Evolutionary conservation across 257 asterid genomes (phyloP).

Genomic region (Solanum etuberosum): DNA sequence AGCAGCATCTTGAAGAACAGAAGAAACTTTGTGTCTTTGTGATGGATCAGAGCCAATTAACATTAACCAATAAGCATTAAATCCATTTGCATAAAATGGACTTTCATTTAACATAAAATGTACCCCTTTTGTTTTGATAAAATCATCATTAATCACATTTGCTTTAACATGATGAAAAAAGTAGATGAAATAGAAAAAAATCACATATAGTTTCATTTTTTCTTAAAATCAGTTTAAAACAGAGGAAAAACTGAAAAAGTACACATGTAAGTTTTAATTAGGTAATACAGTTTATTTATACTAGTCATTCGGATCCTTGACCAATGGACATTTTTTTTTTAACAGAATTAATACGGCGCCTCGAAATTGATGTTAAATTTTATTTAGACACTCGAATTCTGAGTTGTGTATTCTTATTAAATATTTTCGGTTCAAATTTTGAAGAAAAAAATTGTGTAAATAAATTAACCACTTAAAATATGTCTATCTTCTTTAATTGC

Average conservation of each 20-base stretch:
- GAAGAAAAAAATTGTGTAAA: background rate
- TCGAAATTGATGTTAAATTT: background rate
- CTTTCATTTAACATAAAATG: slow-evolving; percentile 33
- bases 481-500: background rate
- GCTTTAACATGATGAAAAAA: slow-evolving; percentile 10
- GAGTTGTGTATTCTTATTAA: background rate
- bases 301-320: background rate
- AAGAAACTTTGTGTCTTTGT: slow-evolving; percentile 27
- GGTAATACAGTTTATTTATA: background rate
- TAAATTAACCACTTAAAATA: background rate
- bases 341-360: background rate
- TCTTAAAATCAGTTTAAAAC: background rate
- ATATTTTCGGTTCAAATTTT: background rate
- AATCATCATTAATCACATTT: slow-evolving; percentile 17
- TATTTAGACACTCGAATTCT: background rate
- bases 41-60: slow-evolving; percentile 32
- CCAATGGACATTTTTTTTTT: background rate
- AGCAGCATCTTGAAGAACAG: slow-evolving; percentile 32
- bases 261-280: background rate
- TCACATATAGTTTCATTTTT: slow-evolving; percentile 10
- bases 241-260: background rate
- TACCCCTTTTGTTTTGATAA: slow-evolving; percentile 20
- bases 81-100: slow-evolving; percentile 45
- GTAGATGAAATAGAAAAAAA: slow-evolving; percentile 6
- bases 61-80: slow-evolving; percentile 57